phyloP scores from a whole-genome alignment of 2,329 filamentous ascomycete species.

The Aspergillus uvarum region DNA sequence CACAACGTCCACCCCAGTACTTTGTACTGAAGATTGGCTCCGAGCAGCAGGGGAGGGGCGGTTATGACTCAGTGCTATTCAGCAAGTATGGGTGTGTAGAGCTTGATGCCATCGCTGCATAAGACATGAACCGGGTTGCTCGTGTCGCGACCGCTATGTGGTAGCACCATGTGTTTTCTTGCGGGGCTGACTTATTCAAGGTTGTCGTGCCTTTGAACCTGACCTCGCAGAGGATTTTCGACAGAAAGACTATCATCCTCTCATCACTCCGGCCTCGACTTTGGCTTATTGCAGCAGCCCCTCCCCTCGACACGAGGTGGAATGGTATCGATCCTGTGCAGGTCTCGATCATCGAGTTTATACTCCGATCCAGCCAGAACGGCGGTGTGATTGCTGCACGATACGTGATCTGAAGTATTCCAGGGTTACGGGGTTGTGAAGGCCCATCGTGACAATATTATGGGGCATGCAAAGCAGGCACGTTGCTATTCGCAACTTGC shows the following conservation, averaged over 20 bases:
- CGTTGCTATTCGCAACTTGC: too few species aligned
- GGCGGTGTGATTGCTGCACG: conserved; percentile 9
- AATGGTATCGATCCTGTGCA: too few species aligned
- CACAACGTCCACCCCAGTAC: not conserved
- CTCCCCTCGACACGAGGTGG: too few species aligned
- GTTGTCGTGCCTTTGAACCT: too few species aligned
- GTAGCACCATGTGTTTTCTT: not conserved
- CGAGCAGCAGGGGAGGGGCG: not conserved
- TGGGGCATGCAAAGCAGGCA: too few species aligned
- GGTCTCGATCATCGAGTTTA: too few species aligned
- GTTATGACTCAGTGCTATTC: not conserved
- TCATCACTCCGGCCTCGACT: too few species aligned
- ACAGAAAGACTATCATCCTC: too few species aligned
- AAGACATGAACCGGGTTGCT: not conserved
- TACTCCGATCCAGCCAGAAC: not conserved
- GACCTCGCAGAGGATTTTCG: too few species aligned
- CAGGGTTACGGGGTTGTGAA: not conserved
- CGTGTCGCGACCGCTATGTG: not conserved
- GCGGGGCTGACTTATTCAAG: not conserved
- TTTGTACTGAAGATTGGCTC: not conserved
- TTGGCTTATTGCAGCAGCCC: too few species aligned
- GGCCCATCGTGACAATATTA: too few species aligned
- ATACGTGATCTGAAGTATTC: not conserved
- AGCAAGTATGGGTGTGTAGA: not conserved
- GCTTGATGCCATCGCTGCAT: not conserved